These are phyloP conservation scores for Gomphus bonarii DNA, from an alignment of 1,284 basidiomycete genomes.

Conservation along the genomic window DNA sequence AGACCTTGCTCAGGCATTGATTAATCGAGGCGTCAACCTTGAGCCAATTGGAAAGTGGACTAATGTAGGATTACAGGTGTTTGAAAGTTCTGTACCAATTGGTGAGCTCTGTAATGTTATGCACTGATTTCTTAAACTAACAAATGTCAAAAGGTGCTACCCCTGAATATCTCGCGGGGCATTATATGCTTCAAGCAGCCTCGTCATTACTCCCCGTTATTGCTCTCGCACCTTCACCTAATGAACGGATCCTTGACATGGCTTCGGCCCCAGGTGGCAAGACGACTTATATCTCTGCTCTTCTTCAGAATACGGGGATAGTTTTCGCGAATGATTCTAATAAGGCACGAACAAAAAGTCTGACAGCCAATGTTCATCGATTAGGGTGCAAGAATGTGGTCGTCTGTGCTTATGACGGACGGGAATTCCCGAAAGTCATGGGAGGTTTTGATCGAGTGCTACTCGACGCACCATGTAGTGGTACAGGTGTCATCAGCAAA, in stretches of 20 bases:
- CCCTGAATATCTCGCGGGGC: slow-evolving; percentile 96
- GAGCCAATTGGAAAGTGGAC: slow-evolving; percentile 99
- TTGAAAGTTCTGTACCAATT: slow-evolving; percentile 93
- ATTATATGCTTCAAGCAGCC: slow-evolving; percentile 99
- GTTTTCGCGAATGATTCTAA: slow-evolving; percentile 99
- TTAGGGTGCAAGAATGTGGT: slow-evolving; percentile 98
- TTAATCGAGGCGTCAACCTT: slow-evolving; percentile 94
- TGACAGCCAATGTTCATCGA: slow-evolving; percentile 94
- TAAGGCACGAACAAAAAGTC: slow-evolving; percentile 90
- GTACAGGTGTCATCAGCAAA: slow-evolving; percentile 97
- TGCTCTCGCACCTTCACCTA: slow-evolving; percentile 85
- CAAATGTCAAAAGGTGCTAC: slow-evolving; percentile 56
- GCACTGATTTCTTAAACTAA: background rate
- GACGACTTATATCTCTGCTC: slow-evolving; percentile 91
- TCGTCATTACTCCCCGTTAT: slow-evolving; percentile 99
- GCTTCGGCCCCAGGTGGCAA: slow-evolving; percentile 98
- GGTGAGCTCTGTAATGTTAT: slow-evolving; percentile 30
- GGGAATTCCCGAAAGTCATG: slow-evolving; percentile 99
- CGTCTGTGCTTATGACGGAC: slow-evolving; percentile 94
- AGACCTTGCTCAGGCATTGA: slow-evolving; percentile 89
- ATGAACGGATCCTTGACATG: slow-evolving; percentile 97
- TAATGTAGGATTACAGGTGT: slow-evolving; percentile 96
- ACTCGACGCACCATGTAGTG: slow-evolving; percentile 95
- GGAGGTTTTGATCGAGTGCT: slow-evolving; percentile 97
- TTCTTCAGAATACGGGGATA: slow-evolving; percentile 95